Conservation (phyloP, 768 basidiomycete genomes). For the Podaxis sp. region DNA sequence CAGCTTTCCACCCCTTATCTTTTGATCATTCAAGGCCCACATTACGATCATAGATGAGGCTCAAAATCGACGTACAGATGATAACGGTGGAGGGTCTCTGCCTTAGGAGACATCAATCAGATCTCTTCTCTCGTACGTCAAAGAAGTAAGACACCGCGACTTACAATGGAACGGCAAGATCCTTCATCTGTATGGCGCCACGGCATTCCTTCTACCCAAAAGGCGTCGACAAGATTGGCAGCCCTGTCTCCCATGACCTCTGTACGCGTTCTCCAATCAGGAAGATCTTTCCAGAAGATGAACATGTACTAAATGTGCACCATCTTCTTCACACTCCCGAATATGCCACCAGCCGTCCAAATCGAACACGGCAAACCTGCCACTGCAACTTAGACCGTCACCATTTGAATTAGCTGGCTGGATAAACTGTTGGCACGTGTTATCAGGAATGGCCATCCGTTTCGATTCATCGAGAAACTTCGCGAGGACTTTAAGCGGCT, state of each 20-base stretch:
- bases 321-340: background rate
- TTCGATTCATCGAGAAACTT: background rate
- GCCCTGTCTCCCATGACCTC: slow-evolving; percentile 8
- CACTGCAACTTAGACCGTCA: background rate
- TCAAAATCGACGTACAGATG: background rate
- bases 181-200: background rate
- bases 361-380: background rate
- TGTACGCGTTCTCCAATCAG: slow-evolving; percentile 8
- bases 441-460: background rate
- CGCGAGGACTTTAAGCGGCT: background rate
- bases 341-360: background rate
- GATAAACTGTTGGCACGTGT: background rate
- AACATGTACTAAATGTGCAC: background rate
- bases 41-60: background rate
- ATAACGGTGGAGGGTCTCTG: background rate
- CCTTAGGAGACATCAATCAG: background rate
- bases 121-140: background rate
- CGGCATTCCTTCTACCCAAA: background rate
- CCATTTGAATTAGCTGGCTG: background rate
- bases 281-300: slow-evolving; percentile 10
- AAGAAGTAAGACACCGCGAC: background rate
- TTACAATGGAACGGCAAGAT: slow-evolving; percentile 8
- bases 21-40: background rate
- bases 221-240: background rate
- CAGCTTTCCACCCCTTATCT: background rate